These are phyloP conservation scores for Hirschfeldia incana DNA, from an alignment of 345 rosid species.

Conservation along the genomic window DNA sequence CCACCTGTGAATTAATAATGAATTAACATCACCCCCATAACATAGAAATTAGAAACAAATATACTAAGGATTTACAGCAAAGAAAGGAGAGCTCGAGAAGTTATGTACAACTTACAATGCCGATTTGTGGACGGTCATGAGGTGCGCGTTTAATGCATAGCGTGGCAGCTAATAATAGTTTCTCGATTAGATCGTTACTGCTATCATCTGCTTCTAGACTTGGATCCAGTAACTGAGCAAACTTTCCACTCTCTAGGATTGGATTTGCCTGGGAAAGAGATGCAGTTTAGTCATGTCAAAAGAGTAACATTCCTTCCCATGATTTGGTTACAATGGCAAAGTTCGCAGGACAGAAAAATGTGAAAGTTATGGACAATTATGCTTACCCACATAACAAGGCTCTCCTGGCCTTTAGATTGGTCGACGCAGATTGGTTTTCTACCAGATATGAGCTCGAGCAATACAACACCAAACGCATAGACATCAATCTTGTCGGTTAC, in stretches of 20 bases:
- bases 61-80: constrained; percentile 7
- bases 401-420: constrained; percentile 69
- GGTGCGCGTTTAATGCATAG: constrained; percentile 73
- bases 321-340: neutral
- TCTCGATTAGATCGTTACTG: constrained; percentile 53
- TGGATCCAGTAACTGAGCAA: constrained; percentile 73
- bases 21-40: neutral
- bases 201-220: constrained; percentile 43
- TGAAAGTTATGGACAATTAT: neutral
- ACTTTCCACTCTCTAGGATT: constrained; percentile 63
- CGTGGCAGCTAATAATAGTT: constrained; percentile 81
- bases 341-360: neutral
- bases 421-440: constrained; percentile 74
- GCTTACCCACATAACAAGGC: constrained; percentile 98
- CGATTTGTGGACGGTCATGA: constrained; percentile 63
- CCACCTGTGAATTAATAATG: constrained; percentile 44
- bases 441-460: constrained; percentile 90
- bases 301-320: neutral
- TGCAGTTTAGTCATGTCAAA: constrained; percentile 19
- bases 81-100: neutral
- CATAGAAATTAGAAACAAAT: neutral
- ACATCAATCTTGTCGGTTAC: constrained; percentile 93
- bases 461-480: constrained; percentile 91
- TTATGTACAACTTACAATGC: constrained; percentile 47
- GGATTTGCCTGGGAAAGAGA: constrained; percentile 69